These are phyloP conservation scores for Phytophthora fragariaefolia DNA, from an alignment of 352 stramenopile genomes.

Conservation along the genomic window DNA sequence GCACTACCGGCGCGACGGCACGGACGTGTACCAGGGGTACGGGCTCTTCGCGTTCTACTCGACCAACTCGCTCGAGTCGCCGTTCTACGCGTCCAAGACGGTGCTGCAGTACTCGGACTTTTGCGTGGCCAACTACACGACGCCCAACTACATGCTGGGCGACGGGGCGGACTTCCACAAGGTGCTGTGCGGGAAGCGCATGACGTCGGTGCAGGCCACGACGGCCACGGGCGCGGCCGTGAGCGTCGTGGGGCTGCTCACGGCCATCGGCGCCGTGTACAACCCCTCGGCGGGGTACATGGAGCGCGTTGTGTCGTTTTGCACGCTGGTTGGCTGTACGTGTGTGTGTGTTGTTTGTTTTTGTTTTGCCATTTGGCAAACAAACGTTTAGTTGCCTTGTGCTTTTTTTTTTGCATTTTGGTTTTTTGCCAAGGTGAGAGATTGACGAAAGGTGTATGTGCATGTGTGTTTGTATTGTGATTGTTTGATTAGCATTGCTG, in stretches of 20 bases:
- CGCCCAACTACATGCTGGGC: constrained; percentile 86
- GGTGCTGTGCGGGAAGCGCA: constrained; percentile 74
- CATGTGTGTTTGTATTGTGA: constrained; percentile 26
- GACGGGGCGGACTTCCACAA: constrained; percentile 75
- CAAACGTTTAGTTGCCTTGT: too few species aligned
- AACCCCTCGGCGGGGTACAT: constrained; percentile 78
- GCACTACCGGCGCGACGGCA: constrained; percentile 77
- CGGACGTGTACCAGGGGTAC: constrained; percentile 81
- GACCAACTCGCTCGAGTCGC: constrained; percentile 66
- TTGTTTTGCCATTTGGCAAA: too few species aligned
- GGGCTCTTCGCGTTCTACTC: constrained; percentile 88
- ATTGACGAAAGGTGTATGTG: constrained; percentile 10
- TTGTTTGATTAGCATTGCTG: constrained; percentile 70
- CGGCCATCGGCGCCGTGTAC: constrained; percentile 73
- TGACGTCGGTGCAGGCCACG: constrained; percentile 73
- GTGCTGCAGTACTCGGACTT: constrained; percentile 83
- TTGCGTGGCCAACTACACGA: constrained; percentile 54
- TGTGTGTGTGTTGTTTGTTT: constrained; percentile 8
- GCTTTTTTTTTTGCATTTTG: constrained; percentile 17
- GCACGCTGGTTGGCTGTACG: constrained; percentile 82
- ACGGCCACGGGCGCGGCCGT: constrained; percentile 65
- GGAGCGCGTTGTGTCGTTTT: constrained; percentile 81
- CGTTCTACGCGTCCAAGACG: constrained; percentile 83
- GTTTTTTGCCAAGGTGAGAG: neutral
- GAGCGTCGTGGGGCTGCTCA: constrained; percentile 67